Conservation (phyloP, 2,329 filamentous ascomycete species). For the Pseudogymnoascus sp. region DNA sequence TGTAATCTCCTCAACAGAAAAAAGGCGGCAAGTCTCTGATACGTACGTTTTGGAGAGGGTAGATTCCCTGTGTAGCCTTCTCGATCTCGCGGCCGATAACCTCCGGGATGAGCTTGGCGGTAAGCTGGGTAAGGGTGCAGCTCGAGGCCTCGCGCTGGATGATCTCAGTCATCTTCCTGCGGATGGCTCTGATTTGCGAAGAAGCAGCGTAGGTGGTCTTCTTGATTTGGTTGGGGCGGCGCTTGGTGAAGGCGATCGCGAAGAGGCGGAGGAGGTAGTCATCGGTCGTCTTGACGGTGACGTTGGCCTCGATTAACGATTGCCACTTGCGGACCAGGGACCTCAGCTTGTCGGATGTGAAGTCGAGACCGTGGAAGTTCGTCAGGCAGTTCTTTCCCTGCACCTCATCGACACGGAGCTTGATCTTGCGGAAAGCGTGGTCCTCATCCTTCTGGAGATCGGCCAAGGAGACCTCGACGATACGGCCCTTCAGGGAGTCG, state of each 20-base stretch:
- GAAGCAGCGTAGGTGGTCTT: slow-evolving; percentile 98
- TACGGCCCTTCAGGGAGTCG: slow-evolving; percentile 96
- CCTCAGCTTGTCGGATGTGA: slow-evolving; percentile 99
- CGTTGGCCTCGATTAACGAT: slow-evolving; percentile 97
- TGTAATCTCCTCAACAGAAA: slow-evolving; percentile 10
- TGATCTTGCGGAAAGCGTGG: slow-evolving; percentile 99
- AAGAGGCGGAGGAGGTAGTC: slow-evolving; percentile 99
- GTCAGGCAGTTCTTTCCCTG: slow-evolving; percentile 99
- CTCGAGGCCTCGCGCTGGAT: slow-evolving; percentile 91
- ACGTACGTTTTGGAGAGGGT: slow-evolving; percentile 96
- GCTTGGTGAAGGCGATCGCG: slow-evolving; percentile 99
- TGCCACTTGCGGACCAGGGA: slow-evolving; percentile 99
- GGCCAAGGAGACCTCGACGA: slow-evolving; percentile 97
- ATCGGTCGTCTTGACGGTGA: slow-evolving; percentile 99
- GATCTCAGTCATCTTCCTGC: slow-evolving; percentile 99
- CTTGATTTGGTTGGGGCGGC: slow-evolving; percentile 99
- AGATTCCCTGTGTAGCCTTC: slow-evolving; percentile 99
- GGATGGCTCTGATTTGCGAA: slow-evolving; percentile 95
- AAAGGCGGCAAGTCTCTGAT: background rate
- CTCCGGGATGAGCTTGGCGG: slow-evolving; percentile 97
- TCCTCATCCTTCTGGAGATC: slow-evolving; percentile 99
- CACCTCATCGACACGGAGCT: slow-evolving; percentile 96
- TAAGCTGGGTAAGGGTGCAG: slow-evolving; percentile 94
- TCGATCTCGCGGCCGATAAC: slow-evolving; percentile 99
- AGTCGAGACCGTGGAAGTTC: slow-evolving; percentile 99